These are phyloP conservation scores for Luzula sylvatica DNA, from an alignment of 176 grass and related monocot species.

Conservation along the genomic window DNA sequence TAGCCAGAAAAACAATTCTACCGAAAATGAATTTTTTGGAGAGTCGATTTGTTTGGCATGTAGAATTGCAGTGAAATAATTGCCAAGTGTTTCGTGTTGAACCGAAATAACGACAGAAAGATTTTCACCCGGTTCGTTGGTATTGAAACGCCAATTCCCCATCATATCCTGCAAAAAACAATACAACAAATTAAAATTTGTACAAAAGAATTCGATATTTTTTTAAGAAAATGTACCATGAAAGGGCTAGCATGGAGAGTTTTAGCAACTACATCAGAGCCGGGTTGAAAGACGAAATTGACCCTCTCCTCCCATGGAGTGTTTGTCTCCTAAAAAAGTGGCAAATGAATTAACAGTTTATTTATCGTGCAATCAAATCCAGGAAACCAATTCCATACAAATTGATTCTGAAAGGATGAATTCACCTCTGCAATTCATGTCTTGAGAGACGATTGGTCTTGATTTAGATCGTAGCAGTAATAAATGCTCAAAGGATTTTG, in stretches of 20 bases:
- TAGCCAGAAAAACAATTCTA: constrained; percentile 78
- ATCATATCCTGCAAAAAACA: constrained; percentile 57
- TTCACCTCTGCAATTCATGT: constrained; percentile 95
- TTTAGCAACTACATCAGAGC: constrained; percentile 69
- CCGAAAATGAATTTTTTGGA: constrained; percentile 27
- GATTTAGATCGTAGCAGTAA: constrained; percentile 58
- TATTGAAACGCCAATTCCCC: constrained; percentile 64
- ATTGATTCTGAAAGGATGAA: background rate
- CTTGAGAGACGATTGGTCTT: constrained; percentile 26
- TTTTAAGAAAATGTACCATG: constrained; percentile 51
- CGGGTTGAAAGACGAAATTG: constrained; percentile 56
- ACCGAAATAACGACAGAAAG: constrained; percentile 71
- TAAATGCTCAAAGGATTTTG: constrained; percentile 94
- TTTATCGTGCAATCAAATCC: background rate
- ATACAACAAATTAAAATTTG: constrained; percentile 12
- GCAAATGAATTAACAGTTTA: background rate
- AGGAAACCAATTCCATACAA: background rate
- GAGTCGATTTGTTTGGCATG: constrained; percentile 42
- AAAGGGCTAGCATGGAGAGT: constrained; percentile 90
- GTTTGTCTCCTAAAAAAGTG: constrained; percentile 67
- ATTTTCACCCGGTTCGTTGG: constrained; percentile 45
- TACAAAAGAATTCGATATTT: background rate
- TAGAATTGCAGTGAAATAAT: constrained; percentile 78
- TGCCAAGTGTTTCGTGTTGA: constrained; percentile 69
- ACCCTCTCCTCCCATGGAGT: constrained; percentile 91